Evolutionary conservation across 257 asterid species (phyloP).

Genomic region (Salvia hispanica): DNA sequence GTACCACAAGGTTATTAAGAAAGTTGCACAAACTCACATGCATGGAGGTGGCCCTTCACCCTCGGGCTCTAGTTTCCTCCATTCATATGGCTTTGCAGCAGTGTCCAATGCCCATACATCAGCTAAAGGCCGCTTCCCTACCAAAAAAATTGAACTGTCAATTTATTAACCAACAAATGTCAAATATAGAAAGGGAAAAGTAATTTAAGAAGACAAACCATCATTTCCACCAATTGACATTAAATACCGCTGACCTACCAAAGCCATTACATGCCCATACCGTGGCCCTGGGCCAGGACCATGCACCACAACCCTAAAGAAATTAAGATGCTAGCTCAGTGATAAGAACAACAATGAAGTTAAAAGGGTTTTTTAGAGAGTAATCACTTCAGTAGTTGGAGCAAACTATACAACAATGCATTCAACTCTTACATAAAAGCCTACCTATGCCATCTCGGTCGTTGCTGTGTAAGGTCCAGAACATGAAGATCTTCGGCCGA

Average conservation of each 20-base stretch:
- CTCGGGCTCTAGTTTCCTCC: conserved; percentile 70
- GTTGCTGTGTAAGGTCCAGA: conserved; percentile 70
- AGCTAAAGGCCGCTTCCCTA: conserved; percentile 91
- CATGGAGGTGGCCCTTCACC: conserved; percentile 75
- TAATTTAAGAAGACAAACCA: conserved; percentile 53
- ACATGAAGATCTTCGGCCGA: conserved; percentile 84
- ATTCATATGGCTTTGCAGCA: conserved; percentile 99
- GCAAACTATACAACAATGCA: conserved; percentile 14
- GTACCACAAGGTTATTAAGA: not conserved
- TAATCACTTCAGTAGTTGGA: conserved; percentile 13
- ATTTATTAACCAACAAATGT: conserved; percentile 26
- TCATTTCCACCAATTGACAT: conserved; percentile 99
- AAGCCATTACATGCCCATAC: conserved; percentile 98
- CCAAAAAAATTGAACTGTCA: conserved; percentile 25
- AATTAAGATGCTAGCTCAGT: conserved; percentile 21
- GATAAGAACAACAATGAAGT: conserved; percentile 7
- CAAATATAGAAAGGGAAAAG: conserved; percentile 11
- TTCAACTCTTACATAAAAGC: conserved; percentile 18
- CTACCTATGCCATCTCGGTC: conserved; percentile 99
- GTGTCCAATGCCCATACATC: conserved; percentile 99
- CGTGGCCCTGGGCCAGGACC: conserved; percentile 99
- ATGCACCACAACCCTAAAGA: conserved; percentile 85
- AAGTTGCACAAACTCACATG: conserved; percentile 62
- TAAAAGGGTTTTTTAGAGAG: not conserved
- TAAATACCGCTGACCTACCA: conserved; percentile 97